A percentile compares a stretch with the other conserved stretches of the same genome.
Evolutionary conservation across 495 filamentous ascomycete species (phyloP).

Genomic region (Parathielavia hyrcaniae): DNA sequence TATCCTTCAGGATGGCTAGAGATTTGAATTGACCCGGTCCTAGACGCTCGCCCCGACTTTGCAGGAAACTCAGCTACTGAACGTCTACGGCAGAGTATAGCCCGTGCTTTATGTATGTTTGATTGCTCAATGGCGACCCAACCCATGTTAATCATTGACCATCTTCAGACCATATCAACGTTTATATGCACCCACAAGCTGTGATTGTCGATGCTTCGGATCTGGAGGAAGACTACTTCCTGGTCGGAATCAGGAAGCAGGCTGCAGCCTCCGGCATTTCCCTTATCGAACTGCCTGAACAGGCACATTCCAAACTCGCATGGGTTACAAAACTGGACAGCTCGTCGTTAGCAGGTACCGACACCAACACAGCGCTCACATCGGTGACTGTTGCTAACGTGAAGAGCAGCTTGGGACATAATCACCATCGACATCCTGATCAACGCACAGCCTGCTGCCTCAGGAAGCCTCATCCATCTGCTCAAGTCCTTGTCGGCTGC

Average conservation of each 20-base stretch:
- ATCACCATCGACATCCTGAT: conserved; percentile 69
- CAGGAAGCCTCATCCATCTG: conserved; percentile 66
- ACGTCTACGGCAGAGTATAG: conserved; percentile 43
- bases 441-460: conserved; percentile 58
- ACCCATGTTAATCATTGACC: too few relatives aligned
- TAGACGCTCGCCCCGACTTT: conserved; percentile 53
- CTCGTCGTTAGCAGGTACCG: conserved; percentile 58
- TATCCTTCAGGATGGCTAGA: neutral
- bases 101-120: conserved; percentile 40
- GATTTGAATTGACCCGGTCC: conserved; percentile 1
- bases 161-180: conserved; percentile 44
- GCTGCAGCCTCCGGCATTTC: conserved; percentile 39
- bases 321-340: conserved; percentile 76
- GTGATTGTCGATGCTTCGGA: conserved; percentile 48
- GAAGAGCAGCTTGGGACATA: conserved; percentile 61
- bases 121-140: conserved; percentile 7
- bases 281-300: conserved; percentile 61
- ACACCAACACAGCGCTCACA: neutral
- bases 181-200: conserved; percentile 54
- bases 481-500: conserved; percentile 64
- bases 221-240: conserved; percentile 50
- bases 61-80: conserved; percentile 42
- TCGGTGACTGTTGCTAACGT: conserved; percentile 13
- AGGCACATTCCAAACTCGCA: conserved; percentile 52
- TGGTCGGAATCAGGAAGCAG: conserved; percentile 45